A percentile compares a stretch with the other conserved stretches of the same genome.
Conservation (phyloP, 345 rosid species). For the Mercurialis annua region DNA sequence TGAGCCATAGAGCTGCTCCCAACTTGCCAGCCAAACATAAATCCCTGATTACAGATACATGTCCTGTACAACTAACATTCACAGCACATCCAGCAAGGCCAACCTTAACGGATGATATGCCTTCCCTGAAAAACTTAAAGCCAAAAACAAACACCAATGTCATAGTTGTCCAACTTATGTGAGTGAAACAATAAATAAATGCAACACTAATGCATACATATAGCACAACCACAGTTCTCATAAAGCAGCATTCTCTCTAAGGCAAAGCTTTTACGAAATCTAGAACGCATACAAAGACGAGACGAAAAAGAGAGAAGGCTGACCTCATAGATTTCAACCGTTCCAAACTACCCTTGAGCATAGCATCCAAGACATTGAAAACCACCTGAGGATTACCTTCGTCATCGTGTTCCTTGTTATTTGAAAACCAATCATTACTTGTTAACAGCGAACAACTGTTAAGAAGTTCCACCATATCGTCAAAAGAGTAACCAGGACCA, state of each 20-base stretch:
- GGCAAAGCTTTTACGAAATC: neutral
- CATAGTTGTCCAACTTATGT: neutral
- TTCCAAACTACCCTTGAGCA: constrained; percentile 61
- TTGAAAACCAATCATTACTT: constrained; percentile 35
- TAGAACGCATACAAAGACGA: neutral
- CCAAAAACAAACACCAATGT: constrained; percentile 10
- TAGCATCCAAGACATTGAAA: constrained; percentile 51
- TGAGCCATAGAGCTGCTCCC: constrained; percentile 59
- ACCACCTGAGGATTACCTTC: constrained; percentile 42
- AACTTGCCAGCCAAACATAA: constrained; percentile 61
- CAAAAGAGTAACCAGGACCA: constrained; percentile 25
- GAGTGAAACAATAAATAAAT: neutral
- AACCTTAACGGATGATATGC: constrained; percentile 29
- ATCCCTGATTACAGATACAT: constrained; percentile 37
- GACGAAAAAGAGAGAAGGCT: neutral
- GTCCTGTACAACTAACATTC: constrained; percentile 27
- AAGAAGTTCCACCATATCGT: constrained; percentile 10
- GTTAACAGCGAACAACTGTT: constrained; percentile 16
- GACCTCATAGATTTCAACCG: constrained; percentile 64
- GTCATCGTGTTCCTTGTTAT: constrained; percentile 27
- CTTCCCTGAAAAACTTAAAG: constrained; percentile 49
- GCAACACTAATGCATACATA: neutral
- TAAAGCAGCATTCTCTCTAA: neutral
- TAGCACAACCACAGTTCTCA: neutral
- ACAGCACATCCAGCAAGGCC: constrained; percentile 15